These are phyloP conservation scores for Pseudozyma sp. DNA, from an alignment of 1,284 basidiomycete genomes.

Conservation along the genomic window DNA sequence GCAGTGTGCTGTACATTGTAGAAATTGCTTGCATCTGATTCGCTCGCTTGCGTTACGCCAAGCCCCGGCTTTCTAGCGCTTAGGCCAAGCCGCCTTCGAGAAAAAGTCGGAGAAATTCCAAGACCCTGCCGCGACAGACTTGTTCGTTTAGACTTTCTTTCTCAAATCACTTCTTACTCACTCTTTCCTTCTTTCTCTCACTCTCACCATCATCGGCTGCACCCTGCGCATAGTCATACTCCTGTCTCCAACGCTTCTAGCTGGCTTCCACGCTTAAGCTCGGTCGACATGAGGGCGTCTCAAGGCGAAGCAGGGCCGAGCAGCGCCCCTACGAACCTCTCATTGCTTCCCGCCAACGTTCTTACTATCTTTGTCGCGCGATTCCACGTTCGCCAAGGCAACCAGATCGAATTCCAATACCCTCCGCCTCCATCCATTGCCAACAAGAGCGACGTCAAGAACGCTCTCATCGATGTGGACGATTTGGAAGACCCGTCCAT, in stretches of 20 bases:
- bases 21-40: constrained; percentile 14
- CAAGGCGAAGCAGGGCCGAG: constrained; percentile 28
- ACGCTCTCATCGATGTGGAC: constrained; percentile 29
- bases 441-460: background rate
- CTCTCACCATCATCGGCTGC: constrained; percentile 2
- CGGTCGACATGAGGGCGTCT: background rate
- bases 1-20: background rate
- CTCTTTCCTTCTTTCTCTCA: background rate
- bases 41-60: constrained; percentile 7
- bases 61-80: constrained; percentile 9
- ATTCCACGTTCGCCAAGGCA: constrained; percentile 56
- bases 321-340: constrained; percentile 19
- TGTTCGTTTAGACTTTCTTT: too few species aligned
- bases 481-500: background rate
- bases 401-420: constrained; percentile 53
- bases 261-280: too few species aligned
- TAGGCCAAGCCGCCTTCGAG: background rate
- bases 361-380: constrained; percentile 52
- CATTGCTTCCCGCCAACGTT: constrained; percentile 44
- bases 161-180: background rate
- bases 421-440: constrained; percentile 17
- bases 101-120: constrained; percentile 8
- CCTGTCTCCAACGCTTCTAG: background rate
- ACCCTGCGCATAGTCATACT: background rate
- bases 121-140: background rate